Conservation (phyloP, 345 rosid genomes). For the Brassica cretica region DNA sequence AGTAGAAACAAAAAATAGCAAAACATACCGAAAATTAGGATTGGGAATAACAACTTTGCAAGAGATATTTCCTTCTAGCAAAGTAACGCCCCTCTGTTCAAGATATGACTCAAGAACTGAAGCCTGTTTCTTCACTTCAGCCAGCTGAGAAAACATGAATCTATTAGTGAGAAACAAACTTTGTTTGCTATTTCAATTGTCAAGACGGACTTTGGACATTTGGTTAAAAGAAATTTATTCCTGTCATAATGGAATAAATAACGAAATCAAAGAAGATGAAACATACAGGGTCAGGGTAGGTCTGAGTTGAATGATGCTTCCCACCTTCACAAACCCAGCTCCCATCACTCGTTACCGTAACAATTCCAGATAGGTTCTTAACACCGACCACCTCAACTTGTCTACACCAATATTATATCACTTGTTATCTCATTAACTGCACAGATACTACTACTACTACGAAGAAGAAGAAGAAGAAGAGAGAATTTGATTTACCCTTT, state of each 20-base stretch:
- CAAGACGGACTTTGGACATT: not conserved
- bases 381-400: conserved; percentile 72
- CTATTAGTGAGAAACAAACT: not conserved
- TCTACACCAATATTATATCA: conserved; percentile 33
- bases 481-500: conserved; percentile 45
- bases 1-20: not conserved
- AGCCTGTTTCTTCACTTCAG: conserved; percentile 61
- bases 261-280: not conserved
- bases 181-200: not conserved
- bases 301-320: conserved; percentile 45
- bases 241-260: not conserved
- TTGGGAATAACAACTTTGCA: conserved; percentile 85
- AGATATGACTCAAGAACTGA: conserved; percentile 81
- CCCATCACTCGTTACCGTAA: conserved; percentile 63
- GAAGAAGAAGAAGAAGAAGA: not conserved
- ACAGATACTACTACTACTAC: not conserved
- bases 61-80: conserved; percentile 75
- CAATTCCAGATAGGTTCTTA: conserved; percentile 70
- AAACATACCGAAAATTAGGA: conserved; percentile 74
- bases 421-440: not conserved
- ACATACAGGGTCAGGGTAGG: conserved; percentile 60
- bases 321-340: conserved; percentile 73
- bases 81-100: conserved; percentile 82
- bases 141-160: conserved; percentile 48
- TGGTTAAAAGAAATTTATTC: not conserved